Evolutionary conservation across 2,329 filamentous ascomycete genomes (phyloP).

Genomic region (Biscogniauxia marginata): DNA sequence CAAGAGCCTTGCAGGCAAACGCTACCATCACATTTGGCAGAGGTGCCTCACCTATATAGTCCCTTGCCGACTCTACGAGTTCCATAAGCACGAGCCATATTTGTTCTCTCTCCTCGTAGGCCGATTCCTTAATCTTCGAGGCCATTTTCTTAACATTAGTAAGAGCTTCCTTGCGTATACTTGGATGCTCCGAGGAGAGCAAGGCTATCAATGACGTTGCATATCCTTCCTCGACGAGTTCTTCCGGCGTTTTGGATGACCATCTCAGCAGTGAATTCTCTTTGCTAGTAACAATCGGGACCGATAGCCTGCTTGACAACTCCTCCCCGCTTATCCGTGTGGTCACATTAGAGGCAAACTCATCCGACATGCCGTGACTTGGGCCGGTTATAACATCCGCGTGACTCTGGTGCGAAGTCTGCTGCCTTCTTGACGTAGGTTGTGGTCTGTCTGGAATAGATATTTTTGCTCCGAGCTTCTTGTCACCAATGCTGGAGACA

Average conservation of each 20-base stretch:
- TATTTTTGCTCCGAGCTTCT: slow-evolving; percentile 35
- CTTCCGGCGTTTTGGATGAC: slow-evolving; percentile 73
- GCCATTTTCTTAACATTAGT: slow-evolving; percentile 67
- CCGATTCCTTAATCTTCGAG: slow-evolving; percentile 62
- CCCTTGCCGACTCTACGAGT: slow-evolving; percentile 69
- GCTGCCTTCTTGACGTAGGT: neutral
- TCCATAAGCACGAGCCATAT: slow-evolving; percentile 79
- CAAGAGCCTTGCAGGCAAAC: slow-evolving; percentile 69
- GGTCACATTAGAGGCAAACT: slow-evolving; percentile 7
- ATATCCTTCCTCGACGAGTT: slow-evolving; percentile 76
- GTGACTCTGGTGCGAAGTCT: neutral
- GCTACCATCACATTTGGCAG: slow-evolving; percentile 73
- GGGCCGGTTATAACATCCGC: neutral
- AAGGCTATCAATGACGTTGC: slow-evolving; percentile 69
- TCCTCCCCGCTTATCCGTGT: slow-evolving; percentile 38
- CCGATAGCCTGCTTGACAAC: slow-evolving; percentile 52
- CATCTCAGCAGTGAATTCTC: slow-evolving; percentile 62
- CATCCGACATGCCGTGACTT: neutral
- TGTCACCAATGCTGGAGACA: slow-evolving; percentile 33
- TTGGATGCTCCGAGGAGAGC: slow-evolving; percentile 70
- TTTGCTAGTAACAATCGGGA: slow-evolving; percentile 44
- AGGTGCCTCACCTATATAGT: slow-evolving; percentile 52
- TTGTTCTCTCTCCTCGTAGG: slow-evolving; percentile 73
- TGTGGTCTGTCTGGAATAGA: slow-evolving; percentile 18
- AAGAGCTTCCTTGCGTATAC: slow-evolving; percentile 77